phyloP scores from a whole-genome alignment of 108 stramenopile genomes.

The Conticribra guillardii region DNA sequence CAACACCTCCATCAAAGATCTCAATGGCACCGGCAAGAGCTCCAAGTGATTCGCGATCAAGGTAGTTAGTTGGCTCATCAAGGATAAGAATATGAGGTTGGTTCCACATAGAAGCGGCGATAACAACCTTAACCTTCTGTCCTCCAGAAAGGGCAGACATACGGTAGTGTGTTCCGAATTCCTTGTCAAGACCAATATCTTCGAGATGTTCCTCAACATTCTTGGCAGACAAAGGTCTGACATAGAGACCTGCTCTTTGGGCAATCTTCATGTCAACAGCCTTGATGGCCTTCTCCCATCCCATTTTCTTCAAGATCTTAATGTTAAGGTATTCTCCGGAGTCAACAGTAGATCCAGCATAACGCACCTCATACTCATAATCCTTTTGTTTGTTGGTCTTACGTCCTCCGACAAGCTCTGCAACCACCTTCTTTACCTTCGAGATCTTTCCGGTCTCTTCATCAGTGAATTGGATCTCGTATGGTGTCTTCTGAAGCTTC shows the following conservation, averaged over 20 bases:
- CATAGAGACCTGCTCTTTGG: conserved; percentile 92
- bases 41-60: conserved; percentile 97
- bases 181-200: conserved; percentile 95
- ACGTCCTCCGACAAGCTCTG: conserved; percentile 94
- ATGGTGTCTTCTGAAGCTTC: conserved; percentile 93
- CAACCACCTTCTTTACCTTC: conserved; percentile 97
- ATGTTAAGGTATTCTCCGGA: conserved; percentile 86
- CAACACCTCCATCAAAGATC: conserved; percentile 96
- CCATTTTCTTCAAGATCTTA: conserved; percentile 98
- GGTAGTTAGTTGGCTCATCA: conserved; percentile 99
- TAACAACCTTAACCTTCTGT: conserved; percentile 99
- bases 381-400: conserved; percentile 96
- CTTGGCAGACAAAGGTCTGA: conserved; percentile 94
- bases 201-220: conserved; percentile 99
- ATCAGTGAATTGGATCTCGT: conserved; percentile 93
- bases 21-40: conserved; percentile 98
- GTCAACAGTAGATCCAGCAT: conserved; percentile 87
- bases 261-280: conserved; percentile 98
- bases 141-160: conserved; percentile 98
- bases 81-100: conserved; percentile 98
- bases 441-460: conserved; percentile 94
- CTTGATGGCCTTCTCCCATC: conserved; percentile 98
- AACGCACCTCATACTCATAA: conserved; percentile 97
- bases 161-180: conserved; percentile 99
- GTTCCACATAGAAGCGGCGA: conserved; percentile 99